Percentiles rank a stretch among this genome's conserved stretches.
phyloP scores from a whole-genome alignment of 2,329 filamentous ascomycete genomes.

The Nemania serpens region DNA sequence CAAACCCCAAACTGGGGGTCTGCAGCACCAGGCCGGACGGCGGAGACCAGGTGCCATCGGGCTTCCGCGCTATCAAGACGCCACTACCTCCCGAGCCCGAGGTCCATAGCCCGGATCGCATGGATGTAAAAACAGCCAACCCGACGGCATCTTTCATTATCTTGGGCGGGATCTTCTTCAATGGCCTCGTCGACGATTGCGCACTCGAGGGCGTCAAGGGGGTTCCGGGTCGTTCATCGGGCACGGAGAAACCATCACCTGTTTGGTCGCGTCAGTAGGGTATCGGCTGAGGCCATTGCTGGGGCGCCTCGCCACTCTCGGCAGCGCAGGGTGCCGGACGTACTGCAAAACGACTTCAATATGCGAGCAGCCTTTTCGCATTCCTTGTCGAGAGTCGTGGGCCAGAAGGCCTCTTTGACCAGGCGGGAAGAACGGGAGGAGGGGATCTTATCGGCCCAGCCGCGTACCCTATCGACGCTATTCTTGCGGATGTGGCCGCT shows the following conservation, averaged over 20 bases:
- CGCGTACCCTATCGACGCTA: slow-evolving; percentile 47
- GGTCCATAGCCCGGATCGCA: slow-evolving; percentile 91
- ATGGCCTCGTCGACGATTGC: slow-evolving; percentile 59
- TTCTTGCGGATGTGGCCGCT: slow-evolving; percentile 39
- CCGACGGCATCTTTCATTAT: slow-evolving; percentile 90
- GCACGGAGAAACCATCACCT: slow-evolving; percentile 62
- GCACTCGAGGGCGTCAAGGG: slow-evolving; percentile 41
- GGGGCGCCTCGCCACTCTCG: slow-evolving; percentile 27
- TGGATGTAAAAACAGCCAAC: slow-evolving; percentile 91
- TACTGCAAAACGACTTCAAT: slow-evolving; percentile 87
- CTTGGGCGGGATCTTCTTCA: slow-evolving; percentile 82
- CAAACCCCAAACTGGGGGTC: slow-evolving; percentile 84
- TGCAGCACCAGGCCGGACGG: slow-evolving; percentile 91
- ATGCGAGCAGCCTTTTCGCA: slow-evolving; percentile 91
- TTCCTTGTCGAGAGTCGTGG: slow-evolving; percentile 82
- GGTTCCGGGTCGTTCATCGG: slow-evolving; percentile 45
- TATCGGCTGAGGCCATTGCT: slow-evolving; percentile 19
- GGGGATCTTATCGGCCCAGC: slow-evolving; percentile 55
- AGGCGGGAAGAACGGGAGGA: slow-evolving; percentile 62
- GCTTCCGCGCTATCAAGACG: slow-evolving; percentile 80
- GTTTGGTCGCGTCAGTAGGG: slow-evolving; percentile 19
- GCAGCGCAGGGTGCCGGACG: slow-evolving; percentile 40
- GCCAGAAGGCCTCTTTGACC: slow-evolving; percentile 81
- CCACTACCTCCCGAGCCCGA: slow-evolving; percentile 90
- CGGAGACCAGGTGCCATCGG: slow-evolving; percentile 88